Evolutionary conservation across 257 asterid species (phyloP).

Genomic region (Ballota nigra): DNA sequence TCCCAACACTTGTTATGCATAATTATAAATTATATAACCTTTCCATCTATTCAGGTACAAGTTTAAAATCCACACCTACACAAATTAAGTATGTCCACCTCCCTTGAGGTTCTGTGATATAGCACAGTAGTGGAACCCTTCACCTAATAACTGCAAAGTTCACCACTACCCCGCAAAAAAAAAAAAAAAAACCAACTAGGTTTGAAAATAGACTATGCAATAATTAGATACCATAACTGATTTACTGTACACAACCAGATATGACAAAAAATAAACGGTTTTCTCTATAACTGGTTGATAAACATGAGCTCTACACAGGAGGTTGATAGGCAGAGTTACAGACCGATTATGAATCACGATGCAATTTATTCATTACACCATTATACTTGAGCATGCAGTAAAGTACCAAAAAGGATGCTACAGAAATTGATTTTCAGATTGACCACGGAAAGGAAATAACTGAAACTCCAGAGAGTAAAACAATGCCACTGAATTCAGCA

Average conservation of each 20-base stretch:
- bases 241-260: not conserved
- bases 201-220: not conserved
- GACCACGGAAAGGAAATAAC: slow-evolving; percentile 11
- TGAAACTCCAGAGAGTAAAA: not conserved
- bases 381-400: too few species aligned
- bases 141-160: not conserved
- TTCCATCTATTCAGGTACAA: not conserved
- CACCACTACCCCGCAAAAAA: not conserved
- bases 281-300: not conserved
- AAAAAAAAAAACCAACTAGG: too few species aligned
- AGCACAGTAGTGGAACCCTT: not conserved
- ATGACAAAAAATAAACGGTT: not conserved
- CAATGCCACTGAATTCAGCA: slow-evolving; percentile 13
- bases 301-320: not conserved
- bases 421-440: not conserved
- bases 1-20: not conserved
- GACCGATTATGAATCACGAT: not conserved
- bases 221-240: not conserved
- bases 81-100: not conserved
- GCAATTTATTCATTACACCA: too few species aligned
- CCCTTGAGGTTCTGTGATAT: not conserved
- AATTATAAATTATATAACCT: not conserved
- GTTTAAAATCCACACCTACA: not conserved
- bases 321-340: not conserved
- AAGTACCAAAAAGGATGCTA: slow-evolving; percentile 3